These are phyloP conservation scores for Pseudoperonospora humuli DNA, from an alignment of 352 stramenopile genomes.

Conservation along the genomic window DNA sequence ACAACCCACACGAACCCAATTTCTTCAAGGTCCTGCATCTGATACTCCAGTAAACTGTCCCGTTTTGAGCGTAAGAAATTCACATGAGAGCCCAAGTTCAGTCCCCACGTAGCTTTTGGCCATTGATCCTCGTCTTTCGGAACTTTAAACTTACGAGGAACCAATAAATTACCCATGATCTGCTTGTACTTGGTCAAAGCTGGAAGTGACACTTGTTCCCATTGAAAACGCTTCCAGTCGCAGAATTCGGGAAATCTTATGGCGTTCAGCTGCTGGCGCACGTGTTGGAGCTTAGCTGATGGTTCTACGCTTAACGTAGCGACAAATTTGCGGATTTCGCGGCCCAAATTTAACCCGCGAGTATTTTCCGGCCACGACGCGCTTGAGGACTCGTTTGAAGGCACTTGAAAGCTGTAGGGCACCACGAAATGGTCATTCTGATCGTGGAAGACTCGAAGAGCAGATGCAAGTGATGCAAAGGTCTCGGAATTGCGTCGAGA, in stretches of 20 bases:
- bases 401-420: slow-evolving; percentile 32
- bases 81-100: slow-evolving; percentile 33
- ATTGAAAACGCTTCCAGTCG: slow-evolving; percentile 42
- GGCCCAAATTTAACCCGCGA: slow-evolving; percentile 33
- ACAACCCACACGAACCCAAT: slow-evolving; percentile 39
- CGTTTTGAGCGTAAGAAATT: slow-evolving; percentile 25
- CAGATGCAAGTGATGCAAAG: slow-evolving; percentile 17
- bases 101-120: slow-evolving; percentile 28
- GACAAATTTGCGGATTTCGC: slow-evolving; percentile 25
- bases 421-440: slow-evolving; percentile 39
- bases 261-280: slow-evolving; percentile 19
- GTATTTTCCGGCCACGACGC: slow-evolving; percentile 31
- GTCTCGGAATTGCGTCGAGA: slow-evolving; percentile 3
- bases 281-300: neutral
- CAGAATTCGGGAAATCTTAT: slow-evolving; percentile 25
- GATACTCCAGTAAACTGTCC: slow-evolving; percentile 14
- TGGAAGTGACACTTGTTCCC: slow-evolving; percentile 20
- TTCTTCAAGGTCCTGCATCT: slow-evolving; percentile 26
- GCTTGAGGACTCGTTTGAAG: slow-evolving; percentile 2
- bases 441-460: slow-evolving; percentile 29
- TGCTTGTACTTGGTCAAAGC: slow-evolving; percentile 29
- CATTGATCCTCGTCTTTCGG: slow-evolving; percentile 20
- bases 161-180: slow-evolving; percentile 26
- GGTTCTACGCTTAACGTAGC: neutral
- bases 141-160: slow-evolving; percentile 34